These are phyloP conservation scores for Oryza coarctata DNA, from an alignment of 176 grass and related monocot genomes.

Conservation along the genomic window DNA sequence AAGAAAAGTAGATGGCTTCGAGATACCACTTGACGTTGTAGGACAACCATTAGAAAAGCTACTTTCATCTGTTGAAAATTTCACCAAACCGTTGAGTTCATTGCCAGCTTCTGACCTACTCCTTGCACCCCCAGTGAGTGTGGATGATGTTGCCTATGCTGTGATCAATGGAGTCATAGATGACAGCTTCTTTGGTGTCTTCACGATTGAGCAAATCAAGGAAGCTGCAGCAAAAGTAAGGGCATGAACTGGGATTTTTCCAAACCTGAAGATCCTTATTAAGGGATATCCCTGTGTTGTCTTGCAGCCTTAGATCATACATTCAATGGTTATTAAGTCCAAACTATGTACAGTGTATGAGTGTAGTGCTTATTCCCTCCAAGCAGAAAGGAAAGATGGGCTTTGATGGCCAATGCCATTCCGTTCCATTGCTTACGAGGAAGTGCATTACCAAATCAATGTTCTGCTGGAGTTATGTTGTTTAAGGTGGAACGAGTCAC, in stretches of 20 bases:
- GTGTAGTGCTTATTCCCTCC: not conserved
- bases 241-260: constrained; percentile 23
- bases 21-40: constrained; percentile 70
- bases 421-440: not conserved
- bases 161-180: constrained; percentile 66
- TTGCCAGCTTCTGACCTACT: constrained; percentile 84
- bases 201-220: constrained; percentile 92
- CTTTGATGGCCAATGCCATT: not conserved
- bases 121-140: constrained; percentile 67
- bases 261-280: not conserved
- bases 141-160: constrained; percentile 92
- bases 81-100: constrained; percentile 73
- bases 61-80: constrained; percentile 63
- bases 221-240: constrained; percentile 65
- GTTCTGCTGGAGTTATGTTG: too few species aligned
- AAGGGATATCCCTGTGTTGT: not conserved
- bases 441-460: not conserved
- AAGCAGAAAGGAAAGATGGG: not conserved
- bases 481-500: not conserved
- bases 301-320: constrained; percentile 16
- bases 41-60: constrained; percentile 76
- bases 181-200: constrained; percentile 76
- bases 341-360: not conserved
- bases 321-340: not conserved
- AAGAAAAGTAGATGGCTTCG: constrained; percentile 82